A percentile compares a stretch with the other conserved stretches of the same genome.
Evolutionary conservation across 108 stramenopile species (phyloP).

Genomic region (Licmophora abbreviata): DNA sequence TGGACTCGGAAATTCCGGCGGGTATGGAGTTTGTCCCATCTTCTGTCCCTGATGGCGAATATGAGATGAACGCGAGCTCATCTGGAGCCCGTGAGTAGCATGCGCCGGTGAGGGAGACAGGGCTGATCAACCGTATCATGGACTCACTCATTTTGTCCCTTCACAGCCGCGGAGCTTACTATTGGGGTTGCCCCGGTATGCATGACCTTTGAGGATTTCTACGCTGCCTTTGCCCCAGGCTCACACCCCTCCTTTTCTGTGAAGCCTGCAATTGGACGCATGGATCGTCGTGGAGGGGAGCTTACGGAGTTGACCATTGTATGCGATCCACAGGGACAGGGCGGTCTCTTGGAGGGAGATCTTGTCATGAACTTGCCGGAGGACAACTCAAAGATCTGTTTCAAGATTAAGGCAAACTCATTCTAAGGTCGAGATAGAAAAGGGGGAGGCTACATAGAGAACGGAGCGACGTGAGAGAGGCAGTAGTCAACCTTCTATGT

Average conservation of each 20-base stretch:
- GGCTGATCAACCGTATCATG: too few relatives aligned
- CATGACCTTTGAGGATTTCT: conserved; percentile 86
- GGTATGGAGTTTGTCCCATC: conserved; percentile 77
- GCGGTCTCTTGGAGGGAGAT: conserved; percentile 53
- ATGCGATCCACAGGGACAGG: conserved; percentile 54
- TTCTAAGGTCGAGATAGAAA: too few relatives aligned
- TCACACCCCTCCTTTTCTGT: conserved; percentile 77
- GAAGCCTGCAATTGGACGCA: conserved; percentile 52
- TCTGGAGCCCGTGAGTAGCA: conserved; percentile 25
- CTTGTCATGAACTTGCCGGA: conserved; percentile 81
- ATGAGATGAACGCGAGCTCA: conserved; percentile 38
- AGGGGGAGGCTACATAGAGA: too few relatives aligned
- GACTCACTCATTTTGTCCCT: too few relatives aligned
- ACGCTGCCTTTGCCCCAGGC: conserved; percentile 50
- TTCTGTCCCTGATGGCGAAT: conserved; percentile 58
- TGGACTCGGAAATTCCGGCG: conserved; percentile 54
- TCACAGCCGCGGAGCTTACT: conserved; percentile 16
- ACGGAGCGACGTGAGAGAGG: too few relatives aligned
- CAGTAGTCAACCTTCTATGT: too few relatives aligned
- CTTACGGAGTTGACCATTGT: conserved; percentile 40
- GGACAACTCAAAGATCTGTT: conserved; percentile 75
- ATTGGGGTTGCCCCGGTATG: conserved; percentile 59
- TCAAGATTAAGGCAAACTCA: conserved; percentile 52
- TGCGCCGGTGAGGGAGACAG: too few relatives aligned
- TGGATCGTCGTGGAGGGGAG: conserved; percentile 81